These are phyloP conservation scores for Phytopythium aichiense DNA, from an alignment of 352 stramenopile species.

Conservation along the genomic window DNA sequence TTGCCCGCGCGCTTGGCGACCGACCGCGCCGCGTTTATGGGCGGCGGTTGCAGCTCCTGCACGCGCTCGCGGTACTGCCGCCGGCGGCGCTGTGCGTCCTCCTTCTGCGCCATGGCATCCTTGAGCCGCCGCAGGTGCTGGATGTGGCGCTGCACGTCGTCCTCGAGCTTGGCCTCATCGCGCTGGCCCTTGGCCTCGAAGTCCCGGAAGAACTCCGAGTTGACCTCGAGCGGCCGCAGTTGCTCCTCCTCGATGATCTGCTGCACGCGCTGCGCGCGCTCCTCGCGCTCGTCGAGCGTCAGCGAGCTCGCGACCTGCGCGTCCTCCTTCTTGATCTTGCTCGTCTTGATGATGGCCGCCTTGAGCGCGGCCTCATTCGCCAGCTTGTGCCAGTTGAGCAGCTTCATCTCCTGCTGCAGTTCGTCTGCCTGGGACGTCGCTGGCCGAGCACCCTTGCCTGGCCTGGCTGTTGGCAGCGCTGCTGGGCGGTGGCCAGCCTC, in stretches of 20 bases:
- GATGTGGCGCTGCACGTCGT: conserved; percentile 88
- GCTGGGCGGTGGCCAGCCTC: conserved; percentile 7
- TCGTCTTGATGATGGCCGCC: conserved; percentile 87
- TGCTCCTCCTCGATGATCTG: conserved; percentile 92
- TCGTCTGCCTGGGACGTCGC: conserved; percentile 70
- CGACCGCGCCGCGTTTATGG: conserved; percentile 17
- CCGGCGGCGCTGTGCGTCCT: conserved; percentile 54
- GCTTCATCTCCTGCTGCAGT: conserved; percentile 90
- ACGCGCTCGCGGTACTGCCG: conserved; percentile 65
- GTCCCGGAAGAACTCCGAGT: conserved; percentile 82
- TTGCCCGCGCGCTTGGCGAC: conserved; percentile 20
- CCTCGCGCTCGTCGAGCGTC: conserved; percentile 56
- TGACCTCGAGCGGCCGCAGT: conserved; percentile 87
- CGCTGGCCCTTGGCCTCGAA: conserved; percentile 74
- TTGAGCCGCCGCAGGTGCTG: conserved; percentile 80
- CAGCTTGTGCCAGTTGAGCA: conserved; percentile 94
- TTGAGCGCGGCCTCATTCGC: conserved; percentile 92
- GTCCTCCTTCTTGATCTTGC: conserved; percentile 80
- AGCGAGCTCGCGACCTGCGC: conserved; percentile 40
- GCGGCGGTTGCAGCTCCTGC: conserved; percentile 35
- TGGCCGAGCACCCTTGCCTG: conserved; percentile 9
- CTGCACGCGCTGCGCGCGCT: conserved; percentile 87
- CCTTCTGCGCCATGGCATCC: conserved; percentile 50
- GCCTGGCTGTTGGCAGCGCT: background rate
- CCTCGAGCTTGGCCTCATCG: conserved; percentile 67